Evolutionary conservation across 345 rosid genomes (phyloP).

Genomic region (Raphanus sativus): DNA sequence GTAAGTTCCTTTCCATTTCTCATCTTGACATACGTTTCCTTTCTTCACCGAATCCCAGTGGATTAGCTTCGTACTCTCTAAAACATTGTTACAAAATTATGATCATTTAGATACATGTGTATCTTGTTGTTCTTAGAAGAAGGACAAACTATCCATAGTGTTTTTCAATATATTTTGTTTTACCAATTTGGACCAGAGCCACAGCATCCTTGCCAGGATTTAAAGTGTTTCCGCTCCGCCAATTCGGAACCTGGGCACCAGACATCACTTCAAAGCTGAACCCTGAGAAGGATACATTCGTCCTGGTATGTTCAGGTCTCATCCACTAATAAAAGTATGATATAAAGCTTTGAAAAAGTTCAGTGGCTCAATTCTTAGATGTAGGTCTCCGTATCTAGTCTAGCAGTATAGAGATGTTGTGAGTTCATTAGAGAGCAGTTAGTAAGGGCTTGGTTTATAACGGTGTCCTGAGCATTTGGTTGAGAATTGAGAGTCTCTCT

Average conservation of each 20-base stretch:
- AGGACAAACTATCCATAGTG: not conserved
- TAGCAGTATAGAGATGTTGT: not conserved
- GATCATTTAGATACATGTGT: conserved; percentile 11
- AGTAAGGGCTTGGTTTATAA: not conserved
- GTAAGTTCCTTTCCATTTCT: conserved; percentile 48
- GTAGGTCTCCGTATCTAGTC: not conserved
- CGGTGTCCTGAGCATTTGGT: not conserved
- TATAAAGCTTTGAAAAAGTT: conserved; percentile 3
- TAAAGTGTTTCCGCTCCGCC: conserved; percentile 75
- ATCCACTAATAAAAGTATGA: conserved; percentile 4
- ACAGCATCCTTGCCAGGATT: conserved; percentile 79
- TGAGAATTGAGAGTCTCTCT: not conserved
- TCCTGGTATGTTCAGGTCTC: conserved; percentile 54
- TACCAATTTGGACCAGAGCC: conserved; percentile 68
- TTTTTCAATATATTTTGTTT: not conserved
- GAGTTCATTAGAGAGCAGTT: conserved; percentile 9
- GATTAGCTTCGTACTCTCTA: not conserved
- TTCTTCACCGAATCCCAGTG: not conserved
- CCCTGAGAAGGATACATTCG: conserved; percentile 70
- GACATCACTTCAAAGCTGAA: conserved; percentile 67
- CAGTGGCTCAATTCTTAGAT: not conserved
- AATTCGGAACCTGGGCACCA: conserved; percentile 88
- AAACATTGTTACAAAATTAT: not conserved
- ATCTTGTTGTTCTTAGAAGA: not conserved
- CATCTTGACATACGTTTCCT: not conserved